Evolutionary conservation across 1,284 basidiomycete species (phyloP).

Genomic region (Stereum hirsutum): DNA sequence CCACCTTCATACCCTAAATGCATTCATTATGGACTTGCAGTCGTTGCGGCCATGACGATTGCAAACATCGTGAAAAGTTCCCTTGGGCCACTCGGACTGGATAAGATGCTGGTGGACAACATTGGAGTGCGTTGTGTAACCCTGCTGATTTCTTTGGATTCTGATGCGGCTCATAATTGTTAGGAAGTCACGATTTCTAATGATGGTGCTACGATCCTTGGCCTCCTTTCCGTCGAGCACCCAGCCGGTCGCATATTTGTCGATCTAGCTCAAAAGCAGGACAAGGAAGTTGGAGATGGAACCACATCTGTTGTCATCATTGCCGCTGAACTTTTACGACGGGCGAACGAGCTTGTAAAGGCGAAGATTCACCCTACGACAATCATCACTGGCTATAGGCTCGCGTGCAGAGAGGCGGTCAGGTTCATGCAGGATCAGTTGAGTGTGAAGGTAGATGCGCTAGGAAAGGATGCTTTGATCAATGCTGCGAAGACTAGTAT

Average conservation of each 20-base stretch:
- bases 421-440: constrained; percentile 98
- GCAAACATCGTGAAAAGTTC: constrained; percentile 98
- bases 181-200: constrained; percentile 99
- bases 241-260: constrained; percentile 96
- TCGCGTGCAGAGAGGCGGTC: constrained; percentile 96
- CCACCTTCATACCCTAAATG: neutral
- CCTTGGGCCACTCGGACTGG: constrained; percentile 89
- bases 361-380: constrained; percentile 99
- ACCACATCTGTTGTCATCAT: constrained; percentile 99
- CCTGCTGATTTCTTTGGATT: constrained; percentile 1
- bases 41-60: constrained; percentile 92
- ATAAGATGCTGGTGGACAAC: constrained; percentile 99
- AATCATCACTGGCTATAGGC: constrained; percentile 96
- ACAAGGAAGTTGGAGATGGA: constrained; percentile 99
- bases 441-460: constrained; percentile 87
- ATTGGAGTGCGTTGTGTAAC: constrained; percentile 70
- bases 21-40: constrained; percentile 28
- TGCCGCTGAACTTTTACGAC: constrained; percentile 89
- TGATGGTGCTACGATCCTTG: constrained; percentile 97
- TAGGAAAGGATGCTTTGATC: constrained; percentile 88
- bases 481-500: constrained; percentile 99
- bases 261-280: constrained; percentile 97
- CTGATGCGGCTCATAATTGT: neutral
- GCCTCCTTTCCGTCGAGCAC: constrained; percentile 87
- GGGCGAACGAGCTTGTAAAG: constrained; percentile 97